A percentile compares a stretch with the other conserved stretches of the same genome.
These are phyloP conservation scores for Skeletonema menzelii DNA, from an alignment of 108 stramenopile genomes.

Conservation along the genomic window DNA sequence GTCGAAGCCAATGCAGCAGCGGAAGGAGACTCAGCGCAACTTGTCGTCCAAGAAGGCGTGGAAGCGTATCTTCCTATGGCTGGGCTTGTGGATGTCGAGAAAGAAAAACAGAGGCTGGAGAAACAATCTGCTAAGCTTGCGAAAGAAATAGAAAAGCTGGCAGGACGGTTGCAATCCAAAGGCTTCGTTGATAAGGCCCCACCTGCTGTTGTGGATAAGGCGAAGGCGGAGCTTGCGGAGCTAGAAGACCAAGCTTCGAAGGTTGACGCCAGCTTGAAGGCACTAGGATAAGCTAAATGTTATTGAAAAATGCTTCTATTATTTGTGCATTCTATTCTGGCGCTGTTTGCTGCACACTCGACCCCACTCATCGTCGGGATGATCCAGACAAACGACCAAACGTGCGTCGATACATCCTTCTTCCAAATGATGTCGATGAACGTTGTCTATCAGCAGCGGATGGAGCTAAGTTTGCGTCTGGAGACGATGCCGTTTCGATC, in stretches of 20 bases:
- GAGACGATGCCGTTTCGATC: background rate
- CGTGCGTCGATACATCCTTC: slow-evolving; percentile 32
- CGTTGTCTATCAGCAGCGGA: background rate
- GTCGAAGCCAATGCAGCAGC: slow-evolving; percentile 62
- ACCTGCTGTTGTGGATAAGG: slow-evolving; percentile 81
- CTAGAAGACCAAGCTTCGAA: slow-evolving; percentile 85
- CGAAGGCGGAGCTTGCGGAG: slow-evolving; percentile 74
- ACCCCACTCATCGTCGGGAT: background rate
- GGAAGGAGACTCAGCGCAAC: slow-evolving; percentile 66
- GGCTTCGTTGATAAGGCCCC: slow-evolving; percentile 92
- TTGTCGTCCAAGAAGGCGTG: slow-evolving; percentile 85
- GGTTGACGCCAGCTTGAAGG: slow-evolving; percentile 44
- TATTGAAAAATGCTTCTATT: background rate
- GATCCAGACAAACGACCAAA: slow-evolving; percentile 30
- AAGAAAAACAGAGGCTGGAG: slow-evolving; percentile 73
- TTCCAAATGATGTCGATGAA: slow-evolving; percentile 26
- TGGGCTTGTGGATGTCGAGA: slow-evolving; percentile 84
- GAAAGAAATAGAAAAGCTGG: slow-evolving; percentile 78
- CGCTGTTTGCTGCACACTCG: background rate
- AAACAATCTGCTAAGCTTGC: slow-evolving; percentile 83
- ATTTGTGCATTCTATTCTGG: background rate
- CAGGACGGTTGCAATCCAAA: slow-evolving; percentile 70
- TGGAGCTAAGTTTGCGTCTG: background rate
- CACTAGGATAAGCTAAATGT: slow-evolving; percentile 5
- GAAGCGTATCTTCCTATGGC: slow-evolving; percentile 87